Evolutionary conservation across 345 rosid species (phyloP).

Genomic region (Trapa bicornis): DNA sequence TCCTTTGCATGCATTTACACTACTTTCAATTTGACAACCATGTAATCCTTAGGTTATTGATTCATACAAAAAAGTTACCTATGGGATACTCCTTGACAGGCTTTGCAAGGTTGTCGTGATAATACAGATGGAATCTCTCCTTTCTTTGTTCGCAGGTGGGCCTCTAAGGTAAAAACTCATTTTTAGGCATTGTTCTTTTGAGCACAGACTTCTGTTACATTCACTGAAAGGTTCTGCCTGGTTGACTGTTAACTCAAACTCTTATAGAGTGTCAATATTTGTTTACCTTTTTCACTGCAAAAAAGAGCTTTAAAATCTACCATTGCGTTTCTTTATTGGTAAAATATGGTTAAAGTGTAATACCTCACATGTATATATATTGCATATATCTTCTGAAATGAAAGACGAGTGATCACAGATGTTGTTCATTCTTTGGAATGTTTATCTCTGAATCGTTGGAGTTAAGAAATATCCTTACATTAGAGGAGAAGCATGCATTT

Average conservation of each 20-base stretch:
- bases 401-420: neutral
- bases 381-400: neutral
- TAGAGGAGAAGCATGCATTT: too few species aligned
- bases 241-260: neutral
- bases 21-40: neutral
- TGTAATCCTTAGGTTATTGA: neutral
- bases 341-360: neutral
- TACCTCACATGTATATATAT: neutral
- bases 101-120: slow-evolving; percentile 41
- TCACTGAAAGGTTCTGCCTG: neutral
- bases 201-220: neutral
- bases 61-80: neutral
- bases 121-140: slow-evolving; percentile 43
- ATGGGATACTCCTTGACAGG: slow-evolving; percentile 25
- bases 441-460: too few species aligned
- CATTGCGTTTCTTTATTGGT: neutral
- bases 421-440: neutral
- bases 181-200: slow-evolving; percentile 1
- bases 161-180: slow-evolving; percentile 67
- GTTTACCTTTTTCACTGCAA: neutral
- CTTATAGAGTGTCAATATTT: neutral
- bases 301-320: neutral
- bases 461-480: too few species aligned
- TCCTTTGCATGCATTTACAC: neutral
- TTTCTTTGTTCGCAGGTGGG: slow-evolving; percentile 99